Percentiles rank a stretch among this genome's conserved stretches.
Conservation (phyloP, 345 rosid genomes). For the Brassica cretica region DNA sequence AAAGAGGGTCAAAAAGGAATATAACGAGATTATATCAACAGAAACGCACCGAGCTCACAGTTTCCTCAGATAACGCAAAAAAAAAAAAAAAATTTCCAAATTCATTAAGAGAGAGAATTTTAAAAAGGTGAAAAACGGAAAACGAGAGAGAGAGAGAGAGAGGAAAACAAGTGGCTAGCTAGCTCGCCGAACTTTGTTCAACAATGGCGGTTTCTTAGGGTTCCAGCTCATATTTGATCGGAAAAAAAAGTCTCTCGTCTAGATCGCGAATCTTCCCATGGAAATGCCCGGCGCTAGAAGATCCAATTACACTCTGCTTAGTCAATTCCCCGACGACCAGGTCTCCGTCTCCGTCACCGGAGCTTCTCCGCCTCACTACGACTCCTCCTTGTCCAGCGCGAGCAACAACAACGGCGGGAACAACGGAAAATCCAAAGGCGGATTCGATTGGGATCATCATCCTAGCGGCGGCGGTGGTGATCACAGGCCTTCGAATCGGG, state of each 20-base stretch:
- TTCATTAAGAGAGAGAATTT: slow-evolving; percentile 32
- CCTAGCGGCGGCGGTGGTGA: slow-evolving; percentile 46
- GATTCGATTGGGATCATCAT: slow-evolving; percentile 64
- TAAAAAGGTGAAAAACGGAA: slow-evolving; percentile 9
- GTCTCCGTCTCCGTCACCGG: slow-evolving; percentile 50
- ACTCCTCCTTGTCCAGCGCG: slow-evolving; percentile 67
- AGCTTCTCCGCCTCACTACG: slow-evolving; percentile 54
- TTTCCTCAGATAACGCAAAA: slow-evolving; percentile 30
- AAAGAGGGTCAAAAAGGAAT: slow-evolving; percentile 25
- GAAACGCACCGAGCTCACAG: slow-evolving; percentile 31
- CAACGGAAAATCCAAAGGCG: slow-evolving; percentile 47
- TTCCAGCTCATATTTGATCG: slow-evolving; percentile 39
- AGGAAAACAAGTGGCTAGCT: slow-evolving; percentile 36
- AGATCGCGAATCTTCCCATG: slow-evolving; percentile 48
- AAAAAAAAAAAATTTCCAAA: slow-evolving; percentile 41
- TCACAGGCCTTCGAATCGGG: slow-evolving; percentile 56
- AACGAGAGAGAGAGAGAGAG: slow-evolving; percentile 22
- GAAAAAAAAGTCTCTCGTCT: background rate
- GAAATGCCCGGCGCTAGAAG: slow-evolving; percentile 81
- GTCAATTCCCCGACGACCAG: slow-evolving; percentile 78
- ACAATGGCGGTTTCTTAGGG: slow-evolving; percentile 57
- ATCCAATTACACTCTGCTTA: slow-evolving; percentile 87
- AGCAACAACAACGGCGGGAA: slow-evolving; percentile 27
- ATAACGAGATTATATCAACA: slow-evolving; percentile 26
- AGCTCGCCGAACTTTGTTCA: slow-evolving; percentile 33